Percentiles rank a stretch among this genome's conserved stretches.
These are phyloP conservation scores for Medicago lupulina DNA, from an alignment of 306 rosid species.

Conservation along the genomic window DNA sequence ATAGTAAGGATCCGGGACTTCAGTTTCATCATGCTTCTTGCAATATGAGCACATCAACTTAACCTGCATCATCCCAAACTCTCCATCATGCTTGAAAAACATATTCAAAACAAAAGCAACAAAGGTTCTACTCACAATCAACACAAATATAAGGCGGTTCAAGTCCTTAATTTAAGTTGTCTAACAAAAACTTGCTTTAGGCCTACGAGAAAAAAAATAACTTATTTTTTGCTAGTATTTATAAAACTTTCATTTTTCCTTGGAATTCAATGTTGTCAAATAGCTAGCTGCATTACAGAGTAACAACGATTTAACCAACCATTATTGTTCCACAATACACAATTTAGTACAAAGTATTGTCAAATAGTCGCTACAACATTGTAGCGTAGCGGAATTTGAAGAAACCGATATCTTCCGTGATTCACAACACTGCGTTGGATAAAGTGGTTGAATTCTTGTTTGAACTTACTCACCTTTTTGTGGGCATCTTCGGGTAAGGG, in stretches of 20 bases:
- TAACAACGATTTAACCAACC: not conserved
- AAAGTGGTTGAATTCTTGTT: not conserved
- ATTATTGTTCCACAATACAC: not conserved
- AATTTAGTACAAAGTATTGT: not conserved
- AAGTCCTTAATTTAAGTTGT: not conserved
- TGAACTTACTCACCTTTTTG: constrained; percentile 58
- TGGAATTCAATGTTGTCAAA: not conserved
- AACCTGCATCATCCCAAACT: constrained; percentile 56
- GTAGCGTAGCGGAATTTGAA: not conserved
- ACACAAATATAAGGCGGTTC: not conserved
- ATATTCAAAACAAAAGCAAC: constrained; percentile 1
- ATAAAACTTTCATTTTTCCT: not conserved
- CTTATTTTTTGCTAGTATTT: not conserved
- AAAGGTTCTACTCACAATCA: not conserved
- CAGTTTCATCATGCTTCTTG: constrained; percentile 72
- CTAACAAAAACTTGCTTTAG: not conserved
- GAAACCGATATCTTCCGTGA: not conserved
- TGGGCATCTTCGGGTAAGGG: constrained; percentile 73
- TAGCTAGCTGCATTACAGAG: not conserved
- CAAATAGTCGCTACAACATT: not conserved
- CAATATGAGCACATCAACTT: constrained; percentile 93
- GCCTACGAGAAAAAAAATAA: not conserved
- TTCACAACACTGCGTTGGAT: not conserved
- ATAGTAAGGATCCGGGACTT: constrained; percentile 94
- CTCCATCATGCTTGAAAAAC: not conserved